A percentile compares a stretch with the other conserved stretches of the same genome.
These are phyloP conservation scores for Sphaerulina musiva DNA, from an alignment of 2,329 filamentous ascomycete species.

Conservation along the genomic window DNA sequence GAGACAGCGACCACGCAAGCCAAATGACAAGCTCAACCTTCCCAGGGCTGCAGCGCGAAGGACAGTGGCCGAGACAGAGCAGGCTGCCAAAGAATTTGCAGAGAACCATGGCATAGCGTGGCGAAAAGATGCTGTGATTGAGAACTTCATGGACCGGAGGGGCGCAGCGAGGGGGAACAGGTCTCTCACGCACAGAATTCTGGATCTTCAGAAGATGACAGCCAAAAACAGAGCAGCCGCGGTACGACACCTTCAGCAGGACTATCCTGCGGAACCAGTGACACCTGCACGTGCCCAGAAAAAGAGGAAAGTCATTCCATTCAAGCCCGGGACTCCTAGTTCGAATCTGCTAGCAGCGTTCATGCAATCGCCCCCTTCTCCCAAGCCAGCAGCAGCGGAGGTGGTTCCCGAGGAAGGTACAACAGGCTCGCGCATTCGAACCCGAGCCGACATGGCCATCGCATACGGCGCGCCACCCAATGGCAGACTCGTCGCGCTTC, in stretches of 20 bases:
- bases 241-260: neutral
- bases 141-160: constrained; percentile 1
- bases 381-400: neutral
- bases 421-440: neutral
- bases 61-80: neutral
- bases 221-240: neutral
- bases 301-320: neutral
- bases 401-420: neutral
- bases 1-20: neutral
- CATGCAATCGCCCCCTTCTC: neutral
- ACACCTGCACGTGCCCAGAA: neutral
- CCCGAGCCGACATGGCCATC: constrained; percentile 7
- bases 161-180: neutral
- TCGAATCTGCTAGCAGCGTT: neutral
- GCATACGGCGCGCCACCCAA: constrained; percentile 10
- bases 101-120: constrained; percentile 3
- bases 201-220: constrained; percentile 3
- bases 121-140: neutral
- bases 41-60: neutral
- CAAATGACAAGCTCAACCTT: constrained; percentile 1
- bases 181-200: constrained; percentile 5
- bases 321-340: neutral
- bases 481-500: constrained; percentile 9
- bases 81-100: constrained; percentile 6
- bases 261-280: neutral